Evolutionary conservation across 2,329 filamentous ascomycete genomes (phyloP).

Genomic region (Colletotrichum cuscutae): DNA sequence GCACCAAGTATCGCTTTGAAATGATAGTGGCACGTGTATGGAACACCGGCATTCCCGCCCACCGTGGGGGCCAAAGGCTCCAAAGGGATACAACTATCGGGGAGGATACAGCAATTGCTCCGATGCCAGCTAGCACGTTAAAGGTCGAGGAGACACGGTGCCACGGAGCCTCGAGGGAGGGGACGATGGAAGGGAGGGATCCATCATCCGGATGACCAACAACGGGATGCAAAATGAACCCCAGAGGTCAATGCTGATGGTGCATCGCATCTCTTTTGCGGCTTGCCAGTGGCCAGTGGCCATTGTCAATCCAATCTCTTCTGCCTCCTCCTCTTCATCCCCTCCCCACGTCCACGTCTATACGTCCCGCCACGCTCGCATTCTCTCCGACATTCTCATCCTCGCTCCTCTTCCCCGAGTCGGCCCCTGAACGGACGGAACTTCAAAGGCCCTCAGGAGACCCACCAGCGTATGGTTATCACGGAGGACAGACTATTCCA

Average conservation of each 20-base stretch:
- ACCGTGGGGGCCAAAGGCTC: background rate
- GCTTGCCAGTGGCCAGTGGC: background rate
- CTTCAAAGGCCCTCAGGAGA: background rate
- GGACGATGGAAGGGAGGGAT: background rate
- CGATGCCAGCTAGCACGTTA: background rate
- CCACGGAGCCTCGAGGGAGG: background rate
- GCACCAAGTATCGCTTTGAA: background rate
- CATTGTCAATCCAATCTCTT: background rate
- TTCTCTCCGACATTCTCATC: background rate
- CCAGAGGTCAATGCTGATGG: conserved; percentile 18
- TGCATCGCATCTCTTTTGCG: background rate
- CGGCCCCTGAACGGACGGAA: background rate
- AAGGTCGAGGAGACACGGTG: background rate
- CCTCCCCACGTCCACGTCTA: background rate
- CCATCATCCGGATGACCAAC: background rate
- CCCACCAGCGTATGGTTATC: background rate
- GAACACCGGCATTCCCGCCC: too few relatives aligned
- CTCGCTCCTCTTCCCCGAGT: background rate
- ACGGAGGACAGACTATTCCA: background rate
- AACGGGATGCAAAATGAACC: background rate
- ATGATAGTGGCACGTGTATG: background rate
- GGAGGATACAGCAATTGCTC: background rate
- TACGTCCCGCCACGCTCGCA: background rate
- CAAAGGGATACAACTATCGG: background rate
- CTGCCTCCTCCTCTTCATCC: background rate